Evolutionary conservation across 345 rosid genomes (phyloP).

Genomic region (Salix koriyanagi): DNA sequence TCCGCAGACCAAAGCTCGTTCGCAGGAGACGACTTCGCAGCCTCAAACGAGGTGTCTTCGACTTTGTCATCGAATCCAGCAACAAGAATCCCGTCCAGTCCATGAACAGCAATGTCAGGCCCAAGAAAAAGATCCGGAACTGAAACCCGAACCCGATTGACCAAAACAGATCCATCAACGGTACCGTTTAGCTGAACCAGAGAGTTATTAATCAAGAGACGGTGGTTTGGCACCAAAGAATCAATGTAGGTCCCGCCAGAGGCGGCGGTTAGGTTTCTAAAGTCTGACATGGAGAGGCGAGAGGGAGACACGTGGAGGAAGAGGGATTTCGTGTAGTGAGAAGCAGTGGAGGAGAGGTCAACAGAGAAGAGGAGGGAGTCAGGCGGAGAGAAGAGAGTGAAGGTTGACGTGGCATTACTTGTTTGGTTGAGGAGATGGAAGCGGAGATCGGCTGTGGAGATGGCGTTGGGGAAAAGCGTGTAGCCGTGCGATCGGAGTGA

Average conservation of each 20-base stretch:
- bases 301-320: conserved; percentile 27
- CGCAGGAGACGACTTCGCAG: neutral
- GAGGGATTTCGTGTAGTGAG: conserved; percentile 21
- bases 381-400: conserved; percentile 31
- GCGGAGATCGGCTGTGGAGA: conserved; percentile 26
- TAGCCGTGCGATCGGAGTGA: conserved; percentile 34
- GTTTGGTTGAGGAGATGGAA: conserved; percentile 19
- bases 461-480: conserved; percentile 36
- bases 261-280: conserved; percentile 6
- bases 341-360: conserved; percentile 28
- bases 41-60: neutral
- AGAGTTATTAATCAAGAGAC: conserved; percentile 1
- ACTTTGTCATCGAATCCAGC: neutral
- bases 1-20: neutral
- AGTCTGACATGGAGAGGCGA: conserved; percentile 14
- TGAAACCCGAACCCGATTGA: conserved; percentile 22
- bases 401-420: neutral
- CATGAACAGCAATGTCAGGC: conserved; percentile 29
- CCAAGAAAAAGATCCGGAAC: conserved; percentile 34
- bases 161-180: conserved; percentile 1
- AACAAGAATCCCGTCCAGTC: conserved; percentile 33
- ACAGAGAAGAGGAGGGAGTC: conserved; percentile 30
- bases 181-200: conserved; percentile 6
- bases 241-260: conserved; percentile 7
- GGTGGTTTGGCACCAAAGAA: conserved; percentile 23